Evolutionary conservation across 192 early-diverging fungal genomes (phyloP).

Genomic region (Geranomyces variabilis): DNA sequence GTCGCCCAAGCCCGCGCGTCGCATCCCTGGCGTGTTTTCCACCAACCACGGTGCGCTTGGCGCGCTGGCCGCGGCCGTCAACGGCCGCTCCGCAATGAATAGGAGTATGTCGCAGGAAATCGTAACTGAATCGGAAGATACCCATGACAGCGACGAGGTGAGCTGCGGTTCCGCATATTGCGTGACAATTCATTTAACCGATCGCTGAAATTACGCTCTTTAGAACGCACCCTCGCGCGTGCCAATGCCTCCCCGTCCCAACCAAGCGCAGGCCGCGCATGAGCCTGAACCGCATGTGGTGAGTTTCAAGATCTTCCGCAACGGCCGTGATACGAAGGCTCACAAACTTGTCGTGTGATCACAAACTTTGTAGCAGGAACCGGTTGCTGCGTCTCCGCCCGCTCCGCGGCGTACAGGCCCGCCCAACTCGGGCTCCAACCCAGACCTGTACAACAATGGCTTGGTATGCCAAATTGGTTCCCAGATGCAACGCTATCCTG

Average conservation of each 20-base stretch:
- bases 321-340: too few species aligned
- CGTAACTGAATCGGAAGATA: not conserved
- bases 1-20: slow-evolving; percentile 28
- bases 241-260: slow-evolving; percentile 4
- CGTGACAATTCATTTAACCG: too few species aligned
- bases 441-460: slow-evolving; percentile 19
- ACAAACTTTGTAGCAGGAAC: slow-evolving; percentile 8
- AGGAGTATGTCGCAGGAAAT: slow-evolving; percentile 16
- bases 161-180: too few species aligned
- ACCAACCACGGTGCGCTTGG: slow-evolving; percentile 49
- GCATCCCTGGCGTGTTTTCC: slow-evolving; percentile 46
- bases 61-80: slow-evolving; percentile 48
- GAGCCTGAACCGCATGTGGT: not conserved
- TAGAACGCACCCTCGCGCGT: not conserved
- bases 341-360: too few species aligned
- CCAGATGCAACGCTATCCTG: not conserved
- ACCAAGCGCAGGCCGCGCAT: not conserved
- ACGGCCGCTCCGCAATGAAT: not conserved
- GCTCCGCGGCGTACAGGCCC: not conserved
- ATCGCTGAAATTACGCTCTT: too few species aligned
- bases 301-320: not conserved
- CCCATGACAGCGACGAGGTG: not conserved
- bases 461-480: not conserved
- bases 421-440: slow-evolving; percentile 14
- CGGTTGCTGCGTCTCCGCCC: slow-evolving; percentile 14